Conservation (phyloP, 345 rosid genomes). For the Hirschfeldia incana region DNA sequence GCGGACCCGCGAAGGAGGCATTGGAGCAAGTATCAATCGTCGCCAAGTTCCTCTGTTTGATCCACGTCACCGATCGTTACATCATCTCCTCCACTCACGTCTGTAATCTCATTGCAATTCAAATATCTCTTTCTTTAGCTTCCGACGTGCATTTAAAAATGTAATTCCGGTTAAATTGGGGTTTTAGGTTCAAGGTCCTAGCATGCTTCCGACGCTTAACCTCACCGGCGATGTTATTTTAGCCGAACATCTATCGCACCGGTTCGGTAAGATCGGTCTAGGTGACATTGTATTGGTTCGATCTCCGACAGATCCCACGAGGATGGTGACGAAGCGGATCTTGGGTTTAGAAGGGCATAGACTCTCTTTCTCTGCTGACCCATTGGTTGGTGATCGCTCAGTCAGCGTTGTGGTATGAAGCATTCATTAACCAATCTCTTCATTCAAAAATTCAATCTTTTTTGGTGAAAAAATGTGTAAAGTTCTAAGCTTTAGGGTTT, state of each 20-base stretch:
- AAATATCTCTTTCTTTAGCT: background rate
- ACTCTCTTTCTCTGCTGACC: conserved; percentile 58
- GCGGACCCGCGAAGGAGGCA: conserved; percentile 47
- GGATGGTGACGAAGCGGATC: conserved; percentile 62
- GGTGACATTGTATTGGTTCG: conserved; percentile 79
- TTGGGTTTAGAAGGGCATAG: conserved; percentile 68
- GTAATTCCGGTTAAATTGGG: background rate
- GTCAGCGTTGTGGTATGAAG: conserved; percentile 43
- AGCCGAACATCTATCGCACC: conserved; percentile 65
- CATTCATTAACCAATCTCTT: background rate
- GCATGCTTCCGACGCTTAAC: conserved; percentile 85
- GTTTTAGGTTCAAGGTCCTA: conserved; percentile 69
- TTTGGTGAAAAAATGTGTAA: background rate
- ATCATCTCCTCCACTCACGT: conserved; percentile 61
- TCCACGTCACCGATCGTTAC: conserved; percentile 64
- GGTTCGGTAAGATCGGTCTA: conserved; percentile 55
- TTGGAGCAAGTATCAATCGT: conserved; percentile 24
- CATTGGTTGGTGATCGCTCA: conserved; percentile 30
- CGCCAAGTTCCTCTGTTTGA: conserved; percentile 44
- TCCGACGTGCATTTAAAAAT: too few species aligned
- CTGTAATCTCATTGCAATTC: conserved; percentile 12
- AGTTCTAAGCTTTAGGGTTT: background rate
- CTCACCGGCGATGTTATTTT: conserved; percentile 65
- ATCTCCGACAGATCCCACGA: conserved; percentile 66
- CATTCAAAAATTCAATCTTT: background rate